Conservation (phyloP, 2,329 filamentous ascomycete species). For the Penicillium vulpinum region DNA sequence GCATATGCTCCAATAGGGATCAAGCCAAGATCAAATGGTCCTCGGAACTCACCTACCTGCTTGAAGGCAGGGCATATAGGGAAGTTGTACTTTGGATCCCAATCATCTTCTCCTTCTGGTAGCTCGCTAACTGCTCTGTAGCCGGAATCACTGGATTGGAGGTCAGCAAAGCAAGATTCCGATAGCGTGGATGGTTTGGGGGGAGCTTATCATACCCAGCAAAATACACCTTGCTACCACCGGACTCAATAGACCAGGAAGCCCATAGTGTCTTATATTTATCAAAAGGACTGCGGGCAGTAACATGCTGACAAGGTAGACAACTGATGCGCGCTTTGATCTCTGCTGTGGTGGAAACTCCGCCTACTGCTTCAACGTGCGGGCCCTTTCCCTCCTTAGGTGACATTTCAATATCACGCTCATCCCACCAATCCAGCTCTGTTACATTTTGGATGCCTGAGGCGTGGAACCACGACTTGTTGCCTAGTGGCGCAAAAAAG, state of each 20-base stretch:
- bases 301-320: slow-evolving; percentile 81
- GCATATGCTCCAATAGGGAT: slow-evolving; percentile 92
- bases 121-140: slow-evolving; percentile 75
- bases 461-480: slow-evolving; percentile 76
- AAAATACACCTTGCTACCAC: slow-evolving; percentile 79
- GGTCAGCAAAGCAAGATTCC: slow-evolving; percentile 7
- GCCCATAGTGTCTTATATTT: slow-evolving; percentile 79
- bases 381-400: slow-evolving; percentile 28
- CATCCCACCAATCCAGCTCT: slow-evolving; percentile 95
- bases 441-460: slow-evolving; percentile 74
- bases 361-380: slow-evolving; percentile 32
- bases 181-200: background rate
- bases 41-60: slow-evolving; percentile 75
- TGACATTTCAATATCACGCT: slow-evolving; percentile 68
- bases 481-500: slow-evolving; percentile 83
- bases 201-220: slow-evolving; percentile 52
- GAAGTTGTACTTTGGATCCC: slow-evolving; percentile 64
- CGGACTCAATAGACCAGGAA: slow-evolving; percentile 77
- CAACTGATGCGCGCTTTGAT: slow-evolving; percentile 74
- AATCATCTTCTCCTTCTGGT: slow-evolving; percentile 67
- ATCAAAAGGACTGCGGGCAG: slow-evolving; percentile 68
- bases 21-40: slow-evolving; percentile 85
- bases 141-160: slow-evolving; percentile 71
- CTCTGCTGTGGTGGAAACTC: slow-evolving; percentile 33
- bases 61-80: slow-evolving; percentile 81